These are phyloP conservation scores for Maudiozyma pseudohumilis DNA, from an alignment of 805 yeast species.

Conservation along the genomic window DNA sequence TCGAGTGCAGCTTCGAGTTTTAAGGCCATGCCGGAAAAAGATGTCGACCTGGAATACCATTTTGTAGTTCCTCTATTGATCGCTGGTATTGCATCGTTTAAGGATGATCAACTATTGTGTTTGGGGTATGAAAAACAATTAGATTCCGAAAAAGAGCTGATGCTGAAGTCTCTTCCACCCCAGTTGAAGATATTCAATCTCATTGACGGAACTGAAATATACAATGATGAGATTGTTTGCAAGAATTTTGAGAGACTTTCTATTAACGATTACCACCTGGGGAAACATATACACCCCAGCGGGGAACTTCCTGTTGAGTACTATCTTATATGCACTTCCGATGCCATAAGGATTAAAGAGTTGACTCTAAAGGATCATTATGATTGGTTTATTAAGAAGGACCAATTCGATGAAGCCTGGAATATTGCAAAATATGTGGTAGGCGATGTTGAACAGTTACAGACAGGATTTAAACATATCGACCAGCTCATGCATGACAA, in stretches of 20 bases:
- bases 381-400: conserved; percentile 56
- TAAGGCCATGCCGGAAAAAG: conserved; percentile 34
- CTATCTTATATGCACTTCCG: conserved; percentile 69
- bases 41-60: conserved; percentile 30
- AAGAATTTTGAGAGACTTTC: conserved; percentile 51
- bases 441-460: conserved; percentile 39
- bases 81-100: conserved; percentile 70
- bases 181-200: conserved; percentile 65
- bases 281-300: conserved; percentile 36
- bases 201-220: conserved; percentile 56
- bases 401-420: conserved; percentile 65
- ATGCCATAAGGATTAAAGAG: conserved; percentile 67
- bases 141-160: conserved; percentile 22
- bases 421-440: conserved; percentile 53
- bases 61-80: conserved; percentile 41
- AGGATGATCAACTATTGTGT: conserved; percentile 54
- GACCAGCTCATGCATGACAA: conserved; percentile 34
- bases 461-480: conserved; percentile 47
- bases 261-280: conserved; percentile 69
- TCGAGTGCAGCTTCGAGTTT: conserved; percentile 40
- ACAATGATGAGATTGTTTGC: conserved; percentile 69
- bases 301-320: conserved; percentile 34
- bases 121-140: conserved; percentile 17
- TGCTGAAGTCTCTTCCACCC: conserved; percentile 43
- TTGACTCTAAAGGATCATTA: conserved; percentile 60